Evolutionary conservation across 202 grass and related monocot genomes (phyloP), one percentile per base, ranked within the genome.

Genomic region (Elaeis oleifera): DNA sequence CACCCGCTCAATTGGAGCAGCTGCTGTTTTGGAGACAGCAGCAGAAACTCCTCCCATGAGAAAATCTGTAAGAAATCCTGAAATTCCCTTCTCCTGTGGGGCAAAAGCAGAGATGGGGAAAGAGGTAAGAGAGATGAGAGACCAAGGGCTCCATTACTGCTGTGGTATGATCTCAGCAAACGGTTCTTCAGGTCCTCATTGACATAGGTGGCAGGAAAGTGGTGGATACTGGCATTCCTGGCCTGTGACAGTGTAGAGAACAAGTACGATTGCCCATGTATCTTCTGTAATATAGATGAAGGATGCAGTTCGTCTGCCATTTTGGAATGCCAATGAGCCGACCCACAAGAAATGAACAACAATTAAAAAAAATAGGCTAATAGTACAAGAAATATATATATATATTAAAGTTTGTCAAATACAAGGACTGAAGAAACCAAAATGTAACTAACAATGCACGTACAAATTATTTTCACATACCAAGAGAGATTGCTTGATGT

Each of bases 1-100:
- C 58, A 60, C 58, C 58, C 24, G 26, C 58, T 60, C 58, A 32
- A 60, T 60, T 9, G 50, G 63, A 29, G 63, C 50, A 31, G 63
- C 63, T 29, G 50, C 63, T 17, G 63, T 53, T 66, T 66, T 66
- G 17, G 63, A 66, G 13, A 63, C 5, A 20, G 20, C 20, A 20
- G 20, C 20, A 20, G 20, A 20, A 20, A 20, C 20, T 20, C 20
- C 20, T 20, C 20, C 20, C 20, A 20, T 20, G 20, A 20, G 20
- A 20, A 20, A 20, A 20, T 20, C 20, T 20, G 20, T 20, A 20
- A 20, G 20, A 20, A 20, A 20, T 20, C 20, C 20, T 20, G 20
- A 20, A 20, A 20, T 20, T 20, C 20, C 20, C 20, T 20, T 20
- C 20, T 20, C 20, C 20, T 20, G 20, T 20, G 20, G 20, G 20